phyloP scores from a whole-genome alignment of 225 moss, liverwort and hornwort genomes.

The Marchantia polymorpha region DNA sequence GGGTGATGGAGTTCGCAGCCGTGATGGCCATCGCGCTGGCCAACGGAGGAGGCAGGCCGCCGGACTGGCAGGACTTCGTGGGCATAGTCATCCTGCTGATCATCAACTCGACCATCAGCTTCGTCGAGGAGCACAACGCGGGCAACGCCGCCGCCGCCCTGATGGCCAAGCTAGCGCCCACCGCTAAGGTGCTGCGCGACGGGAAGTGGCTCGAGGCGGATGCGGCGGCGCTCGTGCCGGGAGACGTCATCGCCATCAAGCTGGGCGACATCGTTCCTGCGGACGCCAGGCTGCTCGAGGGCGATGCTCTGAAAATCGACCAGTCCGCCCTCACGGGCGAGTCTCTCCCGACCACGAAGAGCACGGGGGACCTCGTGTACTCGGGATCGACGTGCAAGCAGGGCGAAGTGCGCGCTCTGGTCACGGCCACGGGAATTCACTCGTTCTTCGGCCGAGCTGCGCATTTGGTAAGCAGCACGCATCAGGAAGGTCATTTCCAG shows the following conservation, averaged over 20 bases:
- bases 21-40: conserved; percentile 33
- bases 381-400: conserved; percentile 36
- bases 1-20: conserved; percentile 36
- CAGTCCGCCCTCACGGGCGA: conserved; percentile 40
- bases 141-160: conserved; percentile 32
- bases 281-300: conserved; percentile 27
- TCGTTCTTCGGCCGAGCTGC: conserved; percentile 37
- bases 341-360: conserved; percentile 27
- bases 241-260: conserved; percentile 27
- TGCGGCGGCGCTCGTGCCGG: conserved; percentile 21
- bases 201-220: conserved; percentile 24
- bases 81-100: conserved; percentile 24
- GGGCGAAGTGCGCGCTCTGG: conserved; percentile 28
- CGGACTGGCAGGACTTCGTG: conserved; percentile 32
- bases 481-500: conserved; percentile 25
- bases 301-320: conserved; percentile 35
- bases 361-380: conserved; percentile 22
- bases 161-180: conserved; percentile 28
- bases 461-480: conserved; percentile 22
- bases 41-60: conserved; percentile 25
- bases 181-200: conserved; percentile 21
- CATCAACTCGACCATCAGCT: conserved; percentile 30
- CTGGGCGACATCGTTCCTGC: conserved; percentile 35
- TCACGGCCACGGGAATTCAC: conserved; percentile 27
- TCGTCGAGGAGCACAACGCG: conserved; percentile 37